These are phyloP conservation scores for Zygotorulaspora mrakii DNA, from an alignment of 1,139 yeast genomes.

Conservation along the genomic window DNA sequence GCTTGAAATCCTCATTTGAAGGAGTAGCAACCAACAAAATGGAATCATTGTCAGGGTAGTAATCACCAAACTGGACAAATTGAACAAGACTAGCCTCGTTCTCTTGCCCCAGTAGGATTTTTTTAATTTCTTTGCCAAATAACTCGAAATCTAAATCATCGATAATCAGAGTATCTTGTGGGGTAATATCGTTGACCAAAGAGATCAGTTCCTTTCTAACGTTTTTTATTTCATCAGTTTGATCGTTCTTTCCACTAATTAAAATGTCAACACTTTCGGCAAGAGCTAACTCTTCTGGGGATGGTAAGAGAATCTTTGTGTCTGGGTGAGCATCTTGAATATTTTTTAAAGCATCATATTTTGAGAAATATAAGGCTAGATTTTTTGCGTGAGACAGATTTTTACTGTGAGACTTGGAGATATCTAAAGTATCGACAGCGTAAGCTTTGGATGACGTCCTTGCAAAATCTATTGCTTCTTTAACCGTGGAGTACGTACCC, in stretches of 20 bases:
- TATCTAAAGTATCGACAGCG: constrained; percentile 68
- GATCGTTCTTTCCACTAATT: constrained; percentile 43
- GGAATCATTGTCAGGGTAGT: constrained; percentile 39
- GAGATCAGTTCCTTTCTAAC: constrained; percentile 69
- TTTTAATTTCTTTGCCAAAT: constrained; percentile 44
- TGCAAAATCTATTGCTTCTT: constrained; percentile 56
- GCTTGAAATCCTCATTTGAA: constrained; percentile 50
- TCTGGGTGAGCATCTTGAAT: constrained; percentile 37
- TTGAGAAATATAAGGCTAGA: constrained; percentile 61
- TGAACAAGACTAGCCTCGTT: constrained; percentile 56
- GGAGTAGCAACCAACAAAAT: constrained; percentile 48
- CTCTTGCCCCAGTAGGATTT: constrained; percentile 46
- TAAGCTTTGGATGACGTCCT: constrained; percentile 50
- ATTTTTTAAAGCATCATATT: constrained; percentile 46
- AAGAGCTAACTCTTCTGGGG: constrained; percentile 38
- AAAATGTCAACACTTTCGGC: constrained; percentile 42
- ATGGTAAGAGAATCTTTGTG: constrained; percentile 57
- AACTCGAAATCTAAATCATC: constrained; percentile 71
- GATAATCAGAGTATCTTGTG: constrained; percentile 56
- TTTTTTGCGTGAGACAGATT: constrained; percentile 70
- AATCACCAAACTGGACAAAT: constrained; percentile 51
- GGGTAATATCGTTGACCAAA: constrained; percentile 68
- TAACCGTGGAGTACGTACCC: constrained; percentile 56
- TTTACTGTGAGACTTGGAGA: constrained; percentile 85
- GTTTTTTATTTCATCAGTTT: constrained; percentile 43